Evolutionary conservation across 306 rosid species (phyloP).

Genomic region (Fragaria vesca): DNA sequence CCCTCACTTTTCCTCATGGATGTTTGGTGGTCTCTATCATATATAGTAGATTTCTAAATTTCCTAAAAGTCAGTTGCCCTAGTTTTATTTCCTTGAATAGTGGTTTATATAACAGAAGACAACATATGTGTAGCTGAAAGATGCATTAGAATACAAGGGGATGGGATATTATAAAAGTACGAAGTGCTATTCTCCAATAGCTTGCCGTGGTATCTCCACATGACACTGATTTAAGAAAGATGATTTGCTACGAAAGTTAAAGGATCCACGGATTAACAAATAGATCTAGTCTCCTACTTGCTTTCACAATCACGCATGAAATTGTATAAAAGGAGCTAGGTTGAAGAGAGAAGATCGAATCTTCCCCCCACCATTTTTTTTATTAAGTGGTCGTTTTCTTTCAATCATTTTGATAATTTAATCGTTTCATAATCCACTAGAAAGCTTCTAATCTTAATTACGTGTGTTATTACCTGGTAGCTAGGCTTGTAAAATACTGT

Average conservation of each 20-base stretch:
- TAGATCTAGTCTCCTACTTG: background rate
- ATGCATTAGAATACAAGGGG: background rate
- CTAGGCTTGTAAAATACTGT: background rate
- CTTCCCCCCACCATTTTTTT: background rate
- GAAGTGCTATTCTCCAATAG: background rate
- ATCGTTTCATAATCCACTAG: too few species aligned
- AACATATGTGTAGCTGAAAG: background rate
- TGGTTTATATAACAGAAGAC: slow-evolving; percentile 3
- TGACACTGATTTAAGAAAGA: slow-evolving; percentile 4
- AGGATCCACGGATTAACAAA: background rate
- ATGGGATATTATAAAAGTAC: background rate
- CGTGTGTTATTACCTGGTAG: background rate
- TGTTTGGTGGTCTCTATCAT: slow-evolving; percentile 4
- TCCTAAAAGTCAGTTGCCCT: background rate
- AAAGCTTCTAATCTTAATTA: background rate
- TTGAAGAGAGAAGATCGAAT: background rate
- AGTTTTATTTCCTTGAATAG: background rate
- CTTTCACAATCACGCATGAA: slow-evolving; percentile 19
- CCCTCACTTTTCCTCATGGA: background rate
- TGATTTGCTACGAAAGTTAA: background rate
- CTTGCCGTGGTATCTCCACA: slow-evolving; percentile 25
- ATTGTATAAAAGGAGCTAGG: background rate
- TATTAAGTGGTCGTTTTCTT: slow-evolving; percentile 1
- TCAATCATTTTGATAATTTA: slow-evolving; percentile 22
- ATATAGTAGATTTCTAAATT: background rate